phyloP scores from a whole-genome alignment of 495 filamentous ascomycete species.

The Neurospora africana region DNA sequence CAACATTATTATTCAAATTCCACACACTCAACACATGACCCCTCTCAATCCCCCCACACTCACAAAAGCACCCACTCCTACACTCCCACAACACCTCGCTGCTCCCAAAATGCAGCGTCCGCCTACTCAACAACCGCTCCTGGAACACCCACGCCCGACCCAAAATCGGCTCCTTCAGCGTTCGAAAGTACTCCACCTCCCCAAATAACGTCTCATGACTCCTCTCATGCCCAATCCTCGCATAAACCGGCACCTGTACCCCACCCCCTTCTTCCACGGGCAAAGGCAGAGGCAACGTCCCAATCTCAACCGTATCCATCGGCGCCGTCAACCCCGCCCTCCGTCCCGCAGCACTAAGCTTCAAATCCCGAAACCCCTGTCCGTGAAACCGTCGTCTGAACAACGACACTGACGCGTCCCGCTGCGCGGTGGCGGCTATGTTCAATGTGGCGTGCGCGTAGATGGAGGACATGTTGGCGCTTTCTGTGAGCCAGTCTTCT shows the following conservation, averaged over 20 bases:
- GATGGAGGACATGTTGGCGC: not conserved
- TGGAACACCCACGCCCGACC: conserved; percentile 26
- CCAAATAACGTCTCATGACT: conserved; percentile 11
- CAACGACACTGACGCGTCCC: not conserved
- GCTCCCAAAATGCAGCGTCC: conserved; percentile 18
- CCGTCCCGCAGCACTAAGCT: not conserved
- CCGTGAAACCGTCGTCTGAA: conserved; percentile 15
- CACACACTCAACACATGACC: conserved; percentile 6
- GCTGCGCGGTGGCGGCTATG: not conserved
- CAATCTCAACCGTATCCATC: conserved; percentile 12
- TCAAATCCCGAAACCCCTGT: conserved; percentile 13
- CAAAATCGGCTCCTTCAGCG: conserved; percentile 10
- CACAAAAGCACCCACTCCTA: conserved; percentile 15
- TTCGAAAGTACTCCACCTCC: conserved; percentile 8
- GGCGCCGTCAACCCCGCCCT: not conserved
- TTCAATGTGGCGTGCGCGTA: not conserved
- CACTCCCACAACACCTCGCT: conserved; percentile 27
- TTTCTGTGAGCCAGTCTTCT: not conserved
- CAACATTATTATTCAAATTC: not conserved
- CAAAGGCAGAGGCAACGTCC: not conserved
- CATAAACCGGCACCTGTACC: not conserved
- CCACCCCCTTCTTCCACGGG: not conserved
- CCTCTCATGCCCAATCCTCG: conserved; percentile 6
- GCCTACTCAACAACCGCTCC: conserved; percentile 20
- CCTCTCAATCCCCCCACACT: conserved; percentile 11